Evolutionary conservation across 768 basidiomycete species (phyloP).

Genomic region (Russula virescens): DNA sequence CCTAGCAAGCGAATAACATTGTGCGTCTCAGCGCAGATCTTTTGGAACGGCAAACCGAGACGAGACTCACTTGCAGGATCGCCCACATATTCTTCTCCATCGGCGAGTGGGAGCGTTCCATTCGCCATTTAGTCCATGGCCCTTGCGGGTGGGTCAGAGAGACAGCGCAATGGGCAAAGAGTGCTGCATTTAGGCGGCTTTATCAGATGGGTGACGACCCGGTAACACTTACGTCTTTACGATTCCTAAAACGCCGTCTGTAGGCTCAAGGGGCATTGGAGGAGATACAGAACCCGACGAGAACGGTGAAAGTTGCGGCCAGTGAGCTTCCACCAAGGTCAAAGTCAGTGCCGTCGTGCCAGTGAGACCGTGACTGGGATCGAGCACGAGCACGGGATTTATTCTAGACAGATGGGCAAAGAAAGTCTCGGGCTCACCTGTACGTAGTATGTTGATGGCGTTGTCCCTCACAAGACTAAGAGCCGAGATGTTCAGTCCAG

Average conservation of each 20-base stretch:
- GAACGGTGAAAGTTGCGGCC: constrained; percentile 48
- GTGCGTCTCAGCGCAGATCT: background rate
- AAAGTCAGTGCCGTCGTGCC: constrained; percentile 55
- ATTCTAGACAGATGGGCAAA: too few relatives aligned
- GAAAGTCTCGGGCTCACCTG: constrained; percentile 2
- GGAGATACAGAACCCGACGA: constrained; percentile 38
- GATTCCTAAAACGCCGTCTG: constrained; percentile 39
- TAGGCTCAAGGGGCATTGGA: constrained; percentile 32
- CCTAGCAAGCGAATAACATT: constrained; percentile 29
- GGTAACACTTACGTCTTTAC: constrained; percentile 33
- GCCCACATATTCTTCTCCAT: constrained; percentile 46
- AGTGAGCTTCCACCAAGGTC: constrained; percentile 46
- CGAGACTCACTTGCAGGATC: constrained; percentile 48
- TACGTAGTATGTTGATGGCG: constrained; percentile 26
- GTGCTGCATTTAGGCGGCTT: background rate
- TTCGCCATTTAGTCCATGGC: constrained; percentile 36
- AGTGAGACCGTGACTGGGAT: constrained; percentile 20
- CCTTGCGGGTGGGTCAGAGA: constrained; percentile 26
- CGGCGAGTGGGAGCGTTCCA: constrained; percentile 38
- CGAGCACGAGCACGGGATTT: too few relatives aligned
- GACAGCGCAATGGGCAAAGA: too few relatives aligned
- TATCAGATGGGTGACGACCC: background rate
- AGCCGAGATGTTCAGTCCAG: background rate
- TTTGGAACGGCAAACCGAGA: background rate
- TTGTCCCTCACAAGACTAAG: constrained; percentile 26